Base-by-base conservation (phyloP, 257 asterid species). In the Ilex aquifolium region DNA sequence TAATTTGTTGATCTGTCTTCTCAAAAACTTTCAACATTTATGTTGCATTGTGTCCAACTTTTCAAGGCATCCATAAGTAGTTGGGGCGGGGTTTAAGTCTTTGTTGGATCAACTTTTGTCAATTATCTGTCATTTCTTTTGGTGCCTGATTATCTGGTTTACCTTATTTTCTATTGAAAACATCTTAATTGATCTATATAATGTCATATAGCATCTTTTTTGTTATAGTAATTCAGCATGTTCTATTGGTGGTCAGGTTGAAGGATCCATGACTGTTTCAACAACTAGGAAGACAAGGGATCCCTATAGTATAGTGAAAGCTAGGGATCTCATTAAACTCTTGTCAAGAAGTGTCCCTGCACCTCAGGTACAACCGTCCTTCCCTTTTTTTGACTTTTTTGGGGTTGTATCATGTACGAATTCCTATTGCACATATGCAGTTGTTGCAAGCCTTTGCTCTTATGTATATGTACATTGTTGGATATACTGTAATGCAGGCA, bases 341-440 rank as follows among this genome's bases (percentile, higher is more conserved):
- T 69, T 91, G 66, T 91, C 98, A 44, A 79, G 98, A 81, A 91
- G 98, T 75, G 95, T 91, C 72, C 96, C 96, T 68, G 95, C 95
- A 62, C 88, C 95, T 67, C 98, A 91, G 96, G 97, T 91, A 39
- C 58, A 7, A 0, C 27, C 15, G 27, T 7, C 31, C 15, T 14
- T 17, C 57, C 5, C 15, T 53, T 16, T 27, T 72, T 32, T 8
- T 15, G 17, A 11, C 42, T 3, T 17, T 46, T 29, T 12, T 16
- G 17, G 36, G 42, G 14, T 62, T 13, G 4, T 46, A 31, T 13
- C 17, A 10, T 46, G 11, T 12, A 32, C 10, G 54, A 29, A 62
- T 32, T 15, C 10, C 27, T 6, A 4, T 36, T 36, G 42, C 42
- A 36, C 8, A 36, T 36, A 4, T 36, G 42, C 5, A 4, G 42